phyloP scores from a whole-genome alignment of 2,329 filamentous ascomycete species.

The Tolypocladium capitatum region DNA sequence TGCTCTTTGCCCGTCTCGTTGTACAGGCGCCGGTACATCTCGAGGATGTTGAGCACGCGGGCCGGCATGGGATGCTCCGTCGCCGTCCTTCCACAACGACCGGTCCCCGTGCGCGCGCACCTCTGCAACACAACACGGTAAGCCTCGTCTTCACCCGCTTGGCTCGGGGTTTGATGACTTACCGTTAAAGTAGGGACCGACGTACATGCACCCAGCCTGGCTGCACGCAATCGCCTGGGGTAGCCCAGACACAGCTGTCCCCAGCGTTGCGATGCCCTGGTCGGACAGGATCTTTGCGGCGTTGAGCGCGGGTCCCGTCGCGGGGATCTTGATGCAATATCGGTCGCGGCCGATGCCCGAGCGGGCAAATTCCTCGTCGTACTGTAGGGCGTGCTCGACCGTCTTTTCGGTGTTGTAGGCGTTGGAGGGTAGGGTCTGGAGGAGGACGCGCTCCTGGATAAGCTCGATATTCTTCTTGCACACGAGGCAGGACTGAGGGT shows the following conservation, averaged over 20 bases:
- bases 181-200: slow-evolving; percentile 38
- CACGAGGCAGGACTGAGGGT: slow-evolving; percentile 26
- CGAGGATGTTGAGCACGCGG: slow-evolving; percentile 32
- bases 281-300: slow-evolving; percentile 26
- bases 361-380: slow-evolving; percentile 30
- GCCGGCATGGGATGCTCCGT: slow-evolving; percentile 32
- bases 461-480: slow-evolving; percentile 31
- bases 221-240: slow-evolving; percentile 35
- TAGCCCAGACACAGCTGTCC: slow-evolving; percentile 32
- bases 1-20: slow-evolving; percentile 33
- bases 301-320: slow-evolving; percentile 32
- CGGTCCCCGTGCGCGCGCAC: slow-evolving; percentile 27
- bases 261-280: slow-evolving; percentile 33
- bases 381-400: slow-evolving; percentile 30
- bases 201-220: slow-evolving; percentile 32
- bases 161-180: slow-evolving; percentile 1
- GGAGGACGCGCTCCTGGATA: slow-evolving; percentile 32
- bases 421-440: slow-evolving; percentile 32
- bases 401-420: slow-evolving; percentile 31
- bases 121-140: slow-evolving; percentile 15
- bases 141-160: not conserved
- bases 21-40: slow-evolving; percentile 31
- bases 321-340: slow-evolving; percentile 38
- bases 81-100: slow-evolving; percentile 31
- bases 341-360: slow-evolving; percentile 30